A percentile compares a stretch with the other conserved stretches of the same genome.
These are phyloP conservation scores for Chaetomium olivaceum DNA, from an alignment of 2,329 filamentous ascomycete genomes.

Conservation along the genomic window DNA sequence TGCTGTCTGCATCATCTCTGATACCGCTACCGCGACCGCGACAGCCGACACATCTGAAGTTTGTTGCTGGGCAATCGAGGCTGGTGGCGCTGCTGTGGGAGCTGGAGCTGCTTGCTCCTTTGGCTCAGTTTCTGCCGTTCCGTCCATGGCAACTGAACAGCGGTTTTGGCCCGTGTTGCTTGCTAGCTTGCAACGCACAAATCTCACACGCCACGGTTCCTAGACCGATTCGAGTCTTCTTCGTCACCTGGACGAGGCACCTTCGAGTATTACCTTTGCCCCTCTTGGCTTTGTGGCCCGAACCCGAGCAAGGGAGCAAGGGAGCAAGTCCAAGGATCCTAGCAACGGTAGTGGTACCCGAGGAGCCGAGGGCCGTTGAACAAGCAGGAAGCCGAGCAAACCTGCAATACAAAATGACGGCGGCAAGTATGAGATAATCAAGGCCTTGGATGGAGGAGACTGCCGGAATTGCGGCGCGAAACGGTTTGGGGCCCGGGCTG, in stretches of 20 bases:
- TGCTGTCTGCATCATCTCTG: constrained; percentile 10
- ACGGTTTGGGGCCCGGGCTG: background rate
- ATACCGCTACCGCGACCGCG: constrained; percentile 8
- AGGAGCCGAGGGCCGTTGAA: background rate
- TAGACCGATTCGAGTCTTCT: background rate
- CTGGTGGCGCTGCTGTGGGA: background rate
- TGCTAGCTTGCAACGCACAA: background rate
- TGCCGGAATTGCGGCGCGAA: background rate
- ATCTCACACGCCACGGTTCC: background rate
- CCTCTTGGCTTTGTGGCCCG: background rate
- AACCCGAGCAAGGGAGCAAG: background rate
- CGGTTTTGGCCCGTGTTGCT: background rate
- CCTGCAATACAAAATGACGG: background rate
- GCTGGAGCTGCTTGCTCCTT: constrained; percentile 4
- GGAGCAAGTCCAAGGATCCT: background rate
- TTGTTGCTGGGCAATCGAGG: background rate
- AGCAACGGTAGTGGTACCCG: constrained; percentile 19
- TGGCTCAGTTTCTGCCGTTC: background rate
- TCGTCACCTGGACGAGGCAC: background rate
- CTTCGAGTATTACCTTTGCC: background rate
- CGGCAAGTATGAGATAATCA: background rate
- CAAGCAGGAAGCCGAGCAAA: background rate
- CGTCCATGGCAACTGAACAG: constrained; percentile 10
- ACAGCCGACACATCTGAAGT: constrained; percentile 9
- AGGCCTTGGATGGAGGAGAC: background rate